Base-by-base conservation (phyloP, 345 rosid genomes). In the Syzygium aromaticum region DNA sequence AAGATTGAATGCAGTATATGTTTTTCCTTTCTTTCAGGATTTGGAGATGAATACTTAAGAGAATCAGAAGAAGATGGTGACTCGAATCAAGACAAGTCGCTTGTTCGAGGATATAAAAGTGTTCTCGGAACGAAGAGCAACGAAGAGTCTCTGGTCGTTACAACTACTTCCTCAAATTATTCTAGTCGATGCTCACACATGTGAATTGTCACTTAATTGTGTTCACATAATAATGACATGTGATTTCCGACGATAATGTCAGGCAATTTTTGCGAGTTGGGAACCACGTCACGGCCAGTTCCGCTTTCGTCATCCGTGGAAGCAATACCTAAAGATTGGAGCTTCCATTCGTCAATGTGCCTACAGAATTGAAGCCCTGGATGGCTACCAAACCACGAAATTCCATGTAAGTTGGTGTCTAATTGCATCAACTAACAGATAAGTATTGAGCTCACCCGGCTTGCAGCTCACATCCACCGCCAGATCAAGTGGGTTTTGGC, bases 201-300 rank as follows among this genome's bases (percentile, higher is more conserved):
- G 23, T 30, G 6, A 17, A 17, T 33, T 64, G 22, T 33, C 46
- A 43, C 23, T 84, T 3, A 2, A n/a, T 77, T 54, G n/a, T 28
- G 17, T 77, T 30, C 28, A 43, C 43, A 80, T 53, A 5, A 17
- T 23, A 19, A 30, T n/a, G 43, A 25, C 82, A 19, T 2, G 2
- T 46, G 27, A 28, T 67, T 77, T 25, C 14, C 11, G 22, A 38
- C 17, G 46, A 22, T 84, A 1, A 64, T 51, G 53, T 43, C 91
- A 95, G 99, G 98, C 96, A 30, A 94, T 94, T 87, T 95, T 93
- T 87, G 98, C 98, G 1, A 92, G 93, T 88, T 96, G 99, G 99
- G 98, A 96, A 77, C 99, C 99, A n/a, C 86, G 92, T 53, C 99
- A 95, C 21, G 98, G 99, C 21, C 88, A 87, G 21, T 96, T 96